Conservation (phyloP, 179 eudicot species). For the Sideroxylon spinosum region DNA sequence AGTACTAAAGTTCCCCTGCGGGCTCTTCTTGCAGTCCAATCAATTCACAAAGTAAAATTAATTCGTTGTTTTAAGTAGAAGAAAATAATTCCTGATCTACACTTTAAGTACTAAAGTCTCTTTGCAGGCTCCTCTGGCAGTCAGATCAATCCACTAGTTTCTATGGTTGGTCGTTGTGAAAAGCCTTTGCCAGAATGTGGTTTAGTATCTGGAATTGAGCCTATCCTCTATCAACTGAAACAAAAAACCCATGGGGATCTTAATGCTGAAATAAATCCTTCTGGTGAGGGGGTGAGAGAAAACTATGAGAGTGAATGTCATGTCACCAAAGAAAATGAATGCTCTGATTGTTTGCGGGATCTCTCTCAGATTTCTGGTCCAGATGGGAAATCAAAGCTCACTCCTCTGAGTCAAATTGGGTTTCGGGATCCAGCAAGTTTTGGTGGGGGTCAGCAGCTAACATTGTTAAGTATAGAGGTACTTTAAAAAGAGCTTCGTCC, state of each 20-base stretch:
- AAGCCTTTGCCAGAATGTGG: constrained; percentile 28
- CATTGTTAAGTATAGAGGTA: constrained; percentile 84
- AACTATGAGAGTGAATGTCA: constrained; percentile 24
- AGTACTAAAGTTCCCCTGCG: constrained; percentile 17
- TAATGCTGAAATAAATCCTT: constrained; percentile 18
- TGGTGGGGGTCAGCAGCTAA: constrained; percentile 89
- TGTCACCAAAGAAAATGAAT: constrained; percentile 23
- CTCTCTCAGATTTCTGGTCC: constrained; percentile 94
- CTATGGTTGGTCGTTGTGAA: constrained; percentile 24
- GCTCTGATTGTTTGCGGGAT: constrained; percentile 41
- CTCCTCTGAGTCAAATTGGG: constrained; percentile 94
- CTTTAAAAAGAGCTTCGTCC: constrained; percentile 11
- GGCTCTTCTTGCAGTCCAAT: constrained; percentile 20
- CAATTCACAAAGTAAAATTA: constrained; percentile 5
- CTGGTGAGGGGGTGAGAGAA: constrained; percentile 17
- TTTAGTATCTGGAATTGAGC: constrained; percentile 21
- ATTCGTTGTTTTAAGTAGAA: not conserved
- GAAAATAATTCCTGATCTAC: not conserved
- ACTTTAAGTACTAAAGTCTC: constrained; percentile 11
- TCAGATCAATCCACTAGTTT: constrained; percentile 25
- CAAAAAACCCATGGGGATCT: constrained; percentile 22
- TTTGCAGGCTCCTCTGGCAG: constrained; percentile 24
- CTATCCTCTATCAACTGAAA: constrained; percentile 24
- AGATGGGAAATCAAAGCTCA: constrained; percentile 53
- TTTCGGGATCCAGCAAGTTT: constrained; percentile 93